Evolutionary conservation across 352 stramenopile genomes (phyloP), one percentile per base, ranked within the genome.

Genomic region (Pythium rishiriense): DNA sequence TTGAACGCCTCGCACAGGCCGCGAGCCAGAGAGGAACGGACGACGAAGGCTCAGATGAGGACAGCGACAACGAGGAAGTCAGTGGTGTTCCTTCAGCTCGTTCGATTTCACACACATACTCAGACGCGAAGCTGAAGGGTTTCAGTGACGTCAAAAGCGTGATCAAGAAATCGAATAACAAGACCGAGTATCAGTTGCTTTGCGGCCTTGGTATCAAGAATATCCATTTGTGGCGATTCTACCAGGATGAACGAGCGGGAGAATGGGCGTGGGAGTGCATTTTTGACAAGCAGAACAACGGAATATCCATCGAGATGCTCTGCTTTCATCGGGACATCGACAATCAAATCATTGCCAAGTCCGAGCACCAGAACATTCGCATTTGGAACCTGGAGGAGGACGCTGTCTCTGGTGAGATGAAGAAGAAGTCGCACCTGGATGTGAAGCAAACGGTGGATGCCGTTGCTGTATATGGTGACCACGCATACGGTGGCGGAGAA

Each of bases 161-260:
- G 28, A 62, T 79, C 10, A 71, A 69, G 2, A 69, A 81, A 25
- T 70, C 55, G 7, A 62, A 50, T 33, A 71, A 78, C 11, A 73
- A 64, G 37, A 90, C 65, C 0, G 85, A 95, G 58, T 95, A 93
- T 49, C 83, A 86, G 21, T 63, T 95, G 35, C 66, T 95, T 1
- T 95, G 85, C 54, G 87, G 87, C 3, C 77, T 95, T 6, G 87
- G 87, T 25, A 95, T 95, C 62, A 95, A 95, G 74, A 95, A 90
- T 58, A 66, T 95, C 22, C 87, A 95, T 55, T 73, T 95, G 48
- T 95, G 87, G 87, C 79, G 86, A 7, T 94, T 94, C 62, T 92
- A 80, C 62, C 78, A 78, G 41, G 68, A 81, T 19, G 61, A 73
- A 1, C 58, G 17, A 7, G 56, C 64, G 0, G 39, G 69, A 11